phyloP scores from a whole-genome alignment of 2,329 filamentous ascomycete species.

The Aspergillus uvarum region DNA sequence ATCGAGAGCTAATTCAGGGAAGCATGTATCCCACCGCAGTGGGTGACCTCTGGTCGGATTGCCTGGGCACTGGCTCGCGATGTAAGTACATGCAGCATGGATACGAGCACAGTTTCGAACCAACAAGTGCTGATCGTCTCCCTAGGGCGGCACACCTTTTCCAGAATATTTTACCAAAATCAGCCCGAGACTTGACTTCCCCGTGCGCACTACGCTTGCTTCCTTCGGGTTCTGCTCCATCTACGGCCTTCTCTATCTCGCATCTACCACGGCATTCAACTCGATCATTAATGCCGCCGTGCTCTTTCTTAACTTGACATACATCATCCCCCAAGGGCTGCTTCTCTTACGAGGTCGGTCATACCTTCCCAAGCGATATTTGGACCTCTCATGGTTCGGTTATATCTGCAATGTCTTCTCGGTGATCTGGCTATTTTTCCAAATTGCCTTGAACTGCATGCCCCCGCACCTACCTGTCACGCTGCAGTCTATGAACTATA shows the following conservation, averaged over 20 bases:
- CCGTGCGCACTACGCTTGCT: conserved; percentile 18
- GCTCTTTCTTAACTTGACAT: conserved; percentile 38
- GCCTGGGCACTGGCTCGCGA: conserved; percentile 18
- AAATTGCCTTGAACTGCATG: not conserved
- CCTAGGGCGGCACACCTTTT: conserved; percentile 12
- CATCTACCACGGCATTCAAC: conserved; percentile 41
- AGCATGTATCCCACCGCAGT: conserved; percentile 16
- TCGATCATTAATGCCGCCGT: conserved; percentile 39
- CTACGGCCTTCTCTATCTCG: conserved; percentile 31
- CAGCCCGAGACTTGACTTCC: conserved; percentile 17
- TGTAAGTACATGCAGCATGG: not conserved
- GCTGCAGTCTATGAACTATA: not conserved
- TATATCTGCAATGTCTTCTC: conserved; percentile 7
- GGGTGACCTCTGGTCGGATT: conserved; percentile 14
- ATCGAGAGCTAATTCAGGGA: not conserved
- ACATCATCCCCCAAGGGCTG: conserved; percentile 46
- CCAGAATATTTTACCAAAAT: conserved; percentile 17
- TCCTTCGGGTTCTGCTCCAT: conserved; percentile 37
- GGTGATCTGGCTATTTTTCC: conserved; percentile 7
- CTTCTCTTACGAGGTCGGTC: conserved; percentile 39
- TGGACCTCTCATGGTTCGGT: conserved; percentile 13
- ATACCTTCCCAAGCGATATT: conserved; percentile 20
- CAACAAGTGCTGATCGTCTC: not conserved
- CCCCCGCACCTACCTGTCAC: not conserved
- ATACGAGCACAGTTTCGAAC: not conserved